Evolutionary conservation across 2,329 filamentous ascomycete genomes (phyloP), one percentile per base, ranked within the genome.

Genomic region (Huntiella decipiens): DNA sequence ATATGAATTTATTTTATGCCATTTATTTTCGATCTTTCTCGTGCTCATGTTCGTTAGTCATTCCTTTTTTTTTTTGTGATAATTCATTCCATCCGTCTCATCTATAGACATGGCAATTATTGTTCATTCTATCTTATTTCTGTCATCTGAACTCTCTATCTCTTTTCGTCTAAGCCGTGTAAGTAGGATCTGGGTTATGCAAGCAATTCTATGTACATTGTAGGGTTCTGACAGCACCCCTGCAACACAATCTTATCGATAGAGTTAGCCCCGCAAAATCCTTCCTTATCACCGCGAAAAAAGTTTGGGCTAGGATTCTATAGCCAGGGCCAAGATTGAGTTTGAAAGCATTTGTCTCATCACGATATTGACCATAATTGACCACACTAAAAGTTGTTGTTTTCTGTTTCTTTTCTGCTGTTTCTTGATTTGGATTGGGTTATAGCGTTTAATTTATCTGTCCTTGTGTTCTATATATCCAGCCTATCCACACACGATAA

Each of bases 241-340:
- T 28, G 22, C 8, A 7, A 8, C 22, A 10, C n/a, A 11, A 10
- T 43, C 28, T 43, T 43, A 43, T 43, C 40, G 40, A 43, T 43
- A 43, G 16, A 34, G 7, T 8, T 28, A 28, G 40, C 40, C 40
- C 40, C 40, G 40, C 40, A 43, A 43, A 43, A 34, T 34, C 22
- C 22, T 7, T 28, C 22, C 40, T 43, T 43, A 43, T 43, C 40
- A 32, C n/a, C 31, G 31, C 40, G 31, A 42, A 42, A 42, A 43
- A 43, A 43, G 22, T 28, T 28, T 28, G 22, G 22, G 22, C 22
- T 28, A 28, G 22, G 22, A 28, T 28, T 28, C 22, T 28, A 10
- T 28, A 28, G 22, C 22, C 7, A 28, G 22, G 22, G 22, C 22
- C 22, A 28, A 28, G 22, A 28, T 28, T 28, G 22, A 28, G 38